phyloP scores from a whole-genome alignment of 139 green algal genomes.

The Chlorella sp. region DNA sequence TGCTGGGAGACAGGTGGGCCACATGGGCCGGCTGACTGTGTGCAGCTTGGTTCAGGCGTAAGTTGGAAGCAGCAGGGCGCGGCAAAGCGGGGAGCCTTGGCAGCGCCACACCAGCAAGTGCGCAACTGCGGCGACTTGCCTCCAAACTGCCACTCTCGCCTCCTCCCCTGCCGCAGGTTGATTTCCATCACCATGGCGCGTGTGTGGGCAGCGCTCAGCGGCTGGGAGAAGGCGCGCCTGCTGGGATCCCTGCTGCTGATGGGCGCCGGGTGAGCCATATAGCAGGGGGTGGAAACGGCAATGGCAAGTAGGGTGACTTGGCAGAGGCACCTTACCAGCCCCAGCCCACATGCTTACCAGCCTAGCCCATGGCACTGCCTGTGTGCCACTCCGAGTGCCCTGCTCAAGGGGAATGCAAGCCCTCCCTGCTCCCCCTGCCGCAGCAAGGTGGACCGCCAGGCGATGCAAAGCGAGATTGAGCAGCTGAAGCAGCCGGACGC shows the following conservation, averaged over 20 bases:
- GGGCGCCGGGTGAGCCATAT: neutral
- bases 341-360: neutral
- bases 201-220: neutral
- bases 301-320: neutral
- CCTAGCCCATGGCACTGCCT: no score
- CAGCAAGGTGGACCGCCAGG: neutral
- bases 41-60: no score
- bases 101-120: no score
- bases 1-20: neutral
- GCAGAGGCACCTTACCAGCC: no score
- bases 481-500: constrained; percentile 1
- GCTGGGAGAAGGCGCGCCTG: neutral
- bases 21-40: no score
- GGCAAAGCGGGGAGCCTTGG: no score
- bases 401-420: no score
- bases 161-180: neutral
- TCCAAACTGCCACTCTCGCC: no score
- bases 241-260: neutral
- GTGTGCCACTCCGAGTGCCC: no score
- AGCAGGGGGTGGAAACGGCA: neutral
- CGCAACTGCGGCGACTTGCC: no score
- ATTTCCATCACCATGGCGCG: constrained; percentile 11
- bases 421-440: neutral
- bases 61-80: no score
- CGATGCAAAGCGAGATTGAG: neutral